These are phyloP conservation scores for Colletotrichum phormii DNA, from an alignment of 2,329 filamentous ascomycete genomes.

Conservation along the genomic window DNA sequence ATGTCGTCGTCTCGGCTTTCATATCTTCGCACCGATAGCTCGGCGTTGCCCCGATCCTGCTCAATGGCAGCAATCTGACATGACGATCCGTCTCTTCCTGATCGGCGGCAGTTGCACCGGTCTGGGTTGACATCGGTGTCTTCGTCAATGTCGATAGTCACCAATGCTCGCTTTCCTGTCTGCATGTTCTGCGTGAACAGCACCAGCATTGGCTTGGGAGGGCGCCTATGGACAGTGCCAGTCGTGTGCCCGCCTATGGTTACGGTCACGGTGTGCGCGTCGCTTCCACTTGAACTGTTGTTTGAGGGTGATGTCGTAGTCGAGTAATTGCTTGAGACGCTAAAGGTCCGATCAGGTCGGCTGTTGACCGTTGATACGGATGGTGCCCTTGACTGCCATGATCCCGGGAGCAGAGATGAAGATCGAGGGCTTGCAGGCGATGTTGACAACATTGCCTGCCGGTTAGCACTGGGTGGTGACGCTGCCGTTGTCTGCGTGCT, in stretches of 20 bases:
- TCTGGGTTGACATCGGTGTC: conserved; percentile 48
- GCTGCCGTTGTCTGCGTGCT: conserved; percentile 1
- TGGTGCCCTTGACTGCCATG: conserved; percentile 14
- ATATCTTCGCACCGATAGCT: conserved; percentile 44
- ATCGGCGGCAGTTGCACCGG: conserved; percentile 48
- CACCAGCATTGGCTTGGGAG: conserved; percentile 49
- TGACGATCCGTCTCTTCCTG: conserved; percentile 40
- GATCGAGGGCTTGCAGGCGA: conserved; percentile 12
- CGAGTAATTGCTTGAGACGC: conserved; percentile 34
- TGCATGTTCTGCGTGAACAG: conserved; percentile 44
- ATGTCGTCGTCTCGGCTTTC: conserved; percentile 37
- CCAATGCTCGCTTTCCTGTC: conserved; percentile 42
- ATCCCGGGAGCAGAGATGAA: conserved; percentile 4
- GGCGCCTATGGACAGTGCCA: conserved; percentile 45
- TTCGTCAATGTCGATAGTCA: conserved; percentile 47
- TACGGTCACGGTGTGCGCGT: conserved; percentile 35
- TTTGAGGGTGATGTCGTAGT: conserved; percentile 29
- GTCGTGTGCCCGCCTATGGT: conserved; percentile 41
- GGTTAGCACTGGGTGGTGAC: background rate
- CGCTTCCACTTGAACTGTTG: conserved; percentile 33
- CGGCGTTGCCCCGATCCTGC: conserved; percentile 41
- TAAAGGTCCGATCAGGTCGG: conserved; percentile 34
- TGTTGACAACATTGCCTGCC: background rate
- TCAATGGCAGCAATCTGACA: conserved; percentile 40
- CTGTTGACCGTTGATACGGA: conserved; percentile 34